A percentile compares a stretch with the other conserved stretches of the same genome.
phyloP scores from a whole-genome alignment of 148 eudicot genomes.

The Rhododendron ovatum region DNA sequence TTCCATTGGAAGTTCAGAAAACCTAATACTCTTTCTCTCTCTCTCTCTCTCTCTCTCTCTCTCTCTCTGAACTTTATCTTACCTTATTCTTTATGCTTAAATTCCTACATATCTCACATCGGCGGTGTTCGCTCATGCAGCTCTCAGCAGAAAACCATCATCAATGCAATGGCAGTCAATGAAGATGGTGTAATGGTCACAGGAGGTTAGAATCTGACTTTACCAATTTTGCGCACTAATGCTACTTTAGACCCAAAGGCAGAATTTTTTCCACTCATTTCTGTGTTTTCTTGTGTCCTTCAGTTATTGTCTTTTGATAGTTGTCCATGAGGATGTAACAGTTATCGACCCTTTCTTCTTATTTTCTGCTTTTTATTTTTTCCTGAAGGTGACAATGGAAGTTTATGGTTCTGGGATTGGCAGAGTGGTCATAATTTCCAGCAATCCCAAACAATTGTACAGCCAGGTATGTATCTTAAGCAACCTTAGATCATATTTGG shows the following conservation, averaged over 20 bases:
- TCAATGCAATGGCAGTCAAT: too few species aligned
- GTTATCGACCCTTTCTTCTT: background rate
- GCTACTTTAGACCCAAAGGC: background rate
- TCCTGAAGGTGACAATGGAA: conserved; percentile 46
- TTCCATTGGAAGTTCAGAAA: background rate
- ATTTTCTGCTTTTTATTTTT: background rate
- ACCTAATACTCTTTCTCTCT: background rate
- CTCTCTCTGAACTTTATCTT: background rate
- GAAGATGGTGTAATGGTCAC: conserved; percentile 75
- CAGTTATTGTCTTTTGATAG: background rate
- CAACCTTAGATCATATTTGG: background rate
- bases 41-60: too few species aligned
- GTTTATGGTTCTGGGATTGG: conserved; percentile 74
- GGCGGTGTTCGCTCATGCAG: conserved; percentile 28
- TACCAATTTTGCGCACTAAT: background rate
- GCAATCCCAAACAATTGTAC: conserved; percentile 87
- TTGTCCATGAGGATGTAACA: too few species aligned
- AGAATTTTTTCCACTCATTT: background rate
- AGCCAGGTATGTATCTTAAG: conserved; percentile 58
- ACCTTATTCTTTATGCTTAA: background rate
- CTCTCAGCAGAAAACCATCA: conserved; percentile 61
- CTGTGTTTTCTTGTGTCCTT: background rate
- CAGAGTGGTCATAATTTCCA: conserved; percentile 96
- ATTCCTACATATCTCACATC: background rate
- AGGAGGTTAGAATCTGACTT: conserved; percentile 54